Percentiles rank a stretch among this genome's conserved stretches.
These are phyloP conservation scores for Xylaria acuta DNA, from an alignment of 495 filamentous ascomycete species.

Conservation along the genomic window DNA sequence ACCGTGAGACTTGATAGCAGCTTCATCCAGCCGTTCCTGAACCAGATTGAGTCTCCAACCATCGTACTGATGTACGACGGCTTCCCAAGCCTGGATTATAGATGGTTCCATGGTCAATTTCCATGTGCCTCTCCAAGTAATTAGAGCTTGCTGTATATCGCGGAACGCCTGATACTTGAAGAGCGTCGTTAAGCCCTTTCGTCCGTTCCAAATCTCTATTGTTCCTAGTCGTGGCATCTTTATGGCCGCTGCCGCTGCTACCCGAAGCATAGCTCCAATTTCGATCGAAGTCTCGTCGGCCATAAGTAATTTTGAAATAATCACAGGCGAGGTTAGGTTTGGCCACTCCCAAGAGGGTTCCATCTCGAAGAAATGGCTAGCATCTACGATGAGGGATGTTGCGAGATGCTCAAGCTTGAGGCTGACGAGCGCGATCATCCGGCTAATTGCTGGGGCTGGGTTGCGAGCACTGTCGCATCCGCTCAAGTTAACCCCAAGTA, in stretches of 20 bases:
- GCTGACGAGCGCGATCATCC: slow-evolving; percentile 37
- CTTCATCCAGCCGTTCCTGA: slow-evolving; percentile 38
- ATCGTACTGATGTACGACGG: slow-evolving; percentile 38
- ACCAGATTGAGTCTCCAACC: slow-evolving; percentile 33
- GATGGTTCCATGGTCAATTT: slow-evolving; percentile 39
- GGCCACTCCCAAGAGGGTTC: slow-evolving; percentile 46
- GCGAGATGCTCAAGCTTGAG: slow-evolving; percentile 46
- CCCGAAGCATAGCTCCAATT: slow-evolving; percentile 41
- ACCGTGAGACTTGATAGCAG: slow-evolving; percentile 43
- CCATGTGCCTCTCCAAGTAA: slow-evolving; percentile 48
- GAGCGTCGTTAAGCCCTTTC: slow-evolving; percentile 42
- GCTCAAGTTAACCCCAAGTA: slow-evolving; percentile 21
- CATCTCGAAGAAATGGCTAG: slow-evolving; percentile 44
- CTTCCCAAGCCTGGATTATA: slow-evolving; percentile 46
- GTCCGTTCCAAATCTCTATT: slow-evolving; percentile 52
- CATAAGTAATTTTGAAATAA: slow-evolving; percentile 43
- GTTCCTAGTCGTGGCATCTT: slow-evolving; percentile 46
- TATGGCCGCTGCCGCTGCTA: slow-evolving; percentile 43
- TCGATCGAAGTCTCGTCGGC: slow-evolving; percentile 34
- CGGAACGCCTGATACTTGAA: slow-evolving; percentile 43
- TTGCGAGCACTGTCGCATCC: slow-evolving; percentile 36
- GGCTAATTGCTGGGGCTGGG: slow-evolving; percentile 32
- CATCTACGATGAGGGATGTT: slow-evolving; percentile 46
- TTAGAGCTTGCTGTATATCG: slow-evolving; percentile 34
- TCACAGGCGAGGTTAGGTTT: slow-evolving; percentile 41